Conservation (phyloP, 2,329 filamentous ascomycete genomes). For the Aspergillus sergii region DNA sequence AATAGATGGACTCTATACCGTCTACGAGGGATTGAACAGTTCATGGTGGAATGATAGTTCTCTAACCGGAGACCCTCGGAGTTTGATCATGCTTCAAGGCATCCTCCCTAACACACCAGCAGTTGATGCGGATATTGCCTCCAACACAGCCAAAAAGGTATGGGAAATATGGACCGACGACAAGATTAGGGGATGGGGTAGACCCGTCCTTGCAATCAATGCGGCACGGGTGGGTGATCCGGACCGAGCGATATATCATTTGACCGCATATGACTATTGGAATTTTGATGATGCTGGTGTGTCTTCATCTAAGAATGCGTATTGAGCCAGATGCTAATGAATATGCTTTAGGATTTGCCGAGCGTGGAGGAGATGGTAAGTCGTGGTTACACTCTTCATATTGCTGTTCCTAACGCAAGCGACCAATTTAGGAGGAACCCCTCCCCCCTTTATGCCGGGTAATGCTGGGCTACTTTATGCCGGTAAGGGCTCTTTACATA, state of each 20-base stretch:
- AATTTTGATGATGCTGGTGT: conserved; percentile 20
- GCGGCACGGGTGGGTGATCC: conserved; percentile 14
- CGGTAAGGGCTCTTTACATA: conserved; percentile 3
- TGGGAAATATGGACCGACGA: conserved; percentile 16
- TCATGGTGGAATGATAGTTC: conserved; percentile 16
- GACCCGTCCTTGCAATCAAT: conserved; percentile 19
- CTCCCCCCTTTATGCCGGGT: conserved; percentile 20
- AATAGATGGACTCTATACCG: conserved; percentile 11
- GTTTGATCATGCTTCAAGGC: conserved; percentile 19
- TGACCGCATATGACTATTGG: conserved; percentile 19
- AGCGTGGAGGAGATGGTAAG: conserved; percentile 17
- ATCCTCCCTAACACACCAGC: conserved; percentile 15
- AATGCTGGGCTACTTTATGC: conserved; percentile 19
- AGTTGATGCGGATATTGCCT: conserved; percentile 7
- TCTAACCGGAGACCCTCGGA: conserved; percentile 16
- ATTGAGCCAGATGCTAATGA: neutral
- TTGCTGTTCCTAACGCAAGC: neutral
- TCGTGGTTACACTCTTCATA: neutral
- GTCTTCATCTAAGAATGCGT: neutral
- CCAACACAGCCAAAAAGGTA: conserved; percentile 14
- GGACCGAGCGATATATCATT: conserved; percentile 13
- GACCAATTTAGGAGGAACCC: conserved; percentile 10
- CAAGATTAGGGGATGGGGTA: conserved; percentile 19
- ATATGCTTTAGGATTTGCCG: conserved; percentile 14
- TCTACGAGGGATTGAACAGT: conserved; percentile 17